Evolutionary conservation across 2,329 filamentous ascomycete species (phyloP).

Genomic region (Penicillium thymicola): DNA sequence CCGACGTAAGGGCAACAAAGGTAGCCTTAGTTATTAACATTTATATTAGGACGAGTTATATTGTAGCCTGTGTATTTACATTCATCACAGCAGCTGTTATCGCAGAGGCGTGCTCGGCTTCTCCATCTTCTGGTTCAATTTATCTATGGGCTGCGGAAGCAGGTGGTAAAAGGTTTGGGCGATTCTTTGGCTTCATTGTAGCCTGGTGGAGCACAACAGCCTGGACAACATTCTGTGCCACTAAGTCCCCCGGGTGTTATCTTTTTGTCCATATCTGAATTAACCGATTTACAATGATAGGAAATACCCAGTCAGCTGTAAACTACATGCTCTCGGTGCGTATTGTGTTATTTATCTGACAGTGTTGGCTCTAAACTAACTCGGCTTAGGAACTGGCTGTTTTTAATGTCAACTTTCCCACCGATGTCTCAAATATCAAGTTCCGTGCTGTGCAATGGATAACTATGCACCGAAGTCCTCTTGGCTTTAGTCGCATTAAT

Average conservation of each 20-base stretch:
- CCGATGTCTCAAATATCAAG: constrained; percentile 51
- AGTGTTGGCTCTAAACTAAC: constrained; percentile 3
- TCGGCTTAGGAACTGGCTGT: constrained; percentile 52
- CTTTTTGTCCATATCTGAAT: not conserved
- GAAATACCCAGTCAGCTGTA: constrained; percentile 51
- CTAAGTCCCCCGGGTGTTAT: constrained; percentile 24
- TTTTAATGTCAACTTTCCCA: constrained; percentile 55
- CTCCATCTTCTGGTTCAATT: constrained; percentile 58
- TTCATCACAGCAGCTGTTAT: constrained; percentile 60
- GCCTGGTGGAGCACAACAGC: constrained; percentile 63
- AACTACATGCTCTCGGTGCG: constrained; percentile 54
- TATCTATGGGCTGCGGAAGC: constrained; percentile 61
- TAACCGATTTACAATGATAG: constrained; percentile 16
- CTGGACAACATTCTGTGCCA: constrained; percentile 59
- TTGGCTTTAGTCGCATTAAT: constrained; percentile 49
- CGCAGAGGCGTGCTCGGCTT: constrained; percentile 59
- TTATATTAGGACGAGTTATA: constrained; percentile 52
- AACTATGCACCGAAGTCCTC: constrained; percentile 51
- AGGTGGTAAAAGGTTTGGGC: constrained; percentile 53
- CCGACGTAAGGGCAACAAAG: not conserved
- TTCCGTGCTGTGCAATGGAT: constrained; percentile 63
- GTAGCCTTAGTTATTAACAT: not conserved
- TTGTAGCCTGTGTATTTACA: constrained; percentile 58
- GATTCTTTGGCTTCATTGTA: constrained; percentile 58
- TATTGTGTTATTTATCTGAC: not conserved